Conservation (phyloP, 495 filamentous ascomycete genomes). For the Xylaria venustula region DNA sequence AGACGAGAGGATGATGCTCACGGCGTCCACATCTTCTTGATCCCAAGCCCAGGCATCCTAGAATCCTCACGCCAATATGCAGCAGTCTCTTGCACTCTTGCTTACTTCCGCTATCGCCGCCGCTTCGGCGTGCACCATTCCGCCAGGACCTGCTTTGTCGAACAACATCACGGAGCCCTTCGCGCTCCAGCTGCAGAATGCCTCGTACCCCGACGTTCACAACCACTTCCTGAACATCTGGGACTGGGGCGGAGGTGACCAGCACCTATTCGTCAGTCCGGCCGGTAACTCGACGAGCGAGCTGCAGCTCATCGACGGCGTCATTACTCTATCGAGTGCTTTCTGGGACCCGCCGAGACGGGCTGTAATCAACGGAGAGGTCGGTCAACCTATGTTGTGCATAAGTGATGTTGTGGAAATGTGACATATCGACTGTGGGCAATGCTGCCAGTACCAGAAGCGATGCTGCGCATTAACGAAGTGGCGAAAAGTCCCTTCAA, state of each 20-base stretch:
- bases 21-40: neutral
- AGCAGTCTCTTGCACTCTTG: neutral
- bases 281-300: slow-evolving; percentile 45
- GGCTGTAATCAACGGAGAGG: slow-evolving; percentile 49
- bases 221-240: slow-evolving; percentile 51
- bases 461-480: neutral
- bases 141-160: slow-evolving; percentile 27
- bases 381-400: too few relatives aligned
- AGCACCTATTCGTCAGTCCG: slow-evolving; percentile 49
- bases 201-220: slow-evolving; percentile 46
- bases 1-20: neutral
- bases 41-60: neutral
- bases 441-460: neutral
- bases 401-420: neutral
- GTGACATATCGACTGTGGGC: too few relatives aligned
- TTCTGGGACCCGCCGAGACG: slow-evolving; percentile 32
- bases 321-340: slow-evolving; percentile 29
- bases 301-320: slow-evolving; percentile 46
- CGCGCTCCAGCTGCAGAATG: slow-evolving; percentile 49
- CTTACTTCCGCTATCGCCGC: slow-evolving; percentile 25
- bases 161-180: slow-evolving; percentile 44
- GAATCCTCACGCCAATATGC: slow-evolving; percentile 13
- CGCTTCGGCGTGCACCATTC: slow-evolving; percentile 41
- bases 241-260: slow-evolving; percentile 48
- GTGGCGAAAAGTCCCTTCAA: neutral